These are phyloP conservation scores for Punctularia strigosozonata DNA, from an alignment of 768 basidiomycete genomes.

Conservation along the genomic window DNA sequence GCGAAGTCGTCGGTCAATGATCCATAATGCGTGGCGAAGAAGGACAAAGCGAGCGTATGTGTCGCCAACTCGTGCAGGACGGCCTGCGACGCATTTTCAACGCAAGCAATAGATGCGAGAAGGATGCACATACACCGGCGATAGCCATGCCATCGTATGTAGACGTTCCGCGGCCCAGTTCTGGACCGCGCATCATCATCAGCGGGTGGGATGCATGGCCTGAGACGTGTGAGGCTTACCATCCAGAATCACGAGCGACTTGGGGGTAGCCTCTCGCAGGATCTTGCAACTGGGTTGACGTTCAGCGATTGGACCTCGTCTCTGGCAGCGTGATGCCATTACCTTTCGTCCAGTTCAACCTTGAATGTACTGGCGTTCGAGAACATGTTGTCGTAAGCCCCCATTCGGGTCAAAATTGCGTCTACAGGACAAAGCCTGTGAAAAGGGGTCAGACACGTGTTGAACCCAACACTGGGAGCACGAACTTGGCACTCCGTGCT, in stretches of 20 bases:
- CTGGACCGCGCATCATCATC: constrained; percentile 28
- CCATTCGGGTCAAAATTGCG: constrained; percentile 92
- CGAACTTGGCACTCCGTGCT: constrained; percentile 65
- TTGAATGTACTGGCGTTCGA: constrained; percentile 94
- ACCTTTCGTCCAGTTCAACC: constrained; percentile 98
- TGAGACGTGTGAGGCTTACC: constrained; percentile 33
- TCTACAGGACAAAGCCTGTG: constrained; percentile 79
- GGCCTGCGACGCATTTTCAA: constrained; percentile 33
- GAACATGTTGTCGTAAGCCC: constrained; percentile 97
- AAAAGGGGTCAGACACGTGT: constrained; percentile 7
- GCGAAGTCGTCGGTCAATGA: constrained; percentile 90
- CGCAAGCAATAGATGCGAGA: neutral
- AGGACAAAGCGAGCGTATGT: constrained; percentile 80
- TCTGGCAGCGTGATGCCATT: constrained; percentile 5
- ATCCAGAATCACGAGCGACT: constrained; percentile 89
- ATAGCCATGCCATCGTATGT: constrained; percentile 99
- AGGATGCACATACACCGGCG: constrained; percentile 50
- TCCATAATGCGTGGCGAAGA: constrained; percentile 98
- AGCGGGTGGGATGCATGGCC: neutral
- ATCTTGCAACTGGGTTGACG: constrained; percentile 72
- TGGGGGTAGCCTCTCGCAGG: constrained; percentile 85
- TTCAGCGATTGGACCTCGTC: neutral
- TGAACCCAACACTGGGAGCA: too few relatives aligned
- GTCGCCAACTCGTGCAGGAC: constrained; percentile 93
- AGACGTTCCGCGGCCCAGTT: constrained; percentile 91